A percentile compares a stretch with the other conserved stretches of the same genome.
These are phyloP conservation scores for Lachancea waltii DNA, from an alignment of 805 yeast species.

Conservation along the genomic window DNA sequence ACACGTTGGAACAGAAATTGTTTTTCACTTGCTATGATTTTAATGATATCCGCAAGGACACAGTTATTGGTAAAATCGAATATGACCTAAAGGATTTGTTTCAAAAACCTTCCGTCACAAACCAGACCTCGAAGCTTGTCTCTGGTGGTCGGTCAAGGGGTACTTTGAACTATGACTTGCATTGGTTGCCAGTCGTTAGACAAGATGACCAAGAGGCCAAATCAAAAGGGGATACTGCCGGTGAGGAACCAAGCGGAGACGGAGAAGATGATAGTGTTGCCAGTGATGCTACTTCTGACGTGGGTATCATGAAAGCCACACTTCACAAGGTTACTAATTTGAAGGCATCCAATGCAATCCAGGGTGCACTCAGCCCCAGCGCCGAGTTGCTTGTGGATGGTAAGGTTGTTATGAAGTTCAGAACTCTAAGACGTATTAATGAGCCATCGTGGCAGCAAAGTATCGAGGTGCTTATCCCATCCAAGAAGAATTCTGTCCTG, in stretches of 20 bases:
- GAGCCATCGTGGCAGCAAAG: conserved; percentile 68
- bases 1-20: conserved; percentile 50
- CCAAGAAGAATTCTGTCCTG: conserved; percentile 50
- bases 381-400: conserved; percentile 60
- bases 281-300: conserved; percentile 48
- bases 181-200: conserved; percentile 34
- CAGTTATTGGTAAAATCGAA: conserved; percentile 42
- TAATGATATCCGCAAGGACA: conserved; percentile 49
- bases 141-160: conserved; percentile 49
- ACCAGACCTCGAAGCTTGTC: conserved; percentile 25
- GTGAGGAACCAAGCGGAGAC: conserved; percentile 10
- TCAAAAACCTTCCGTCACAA: conserved; percentile 39
- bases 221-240: conserved; percentile 20
- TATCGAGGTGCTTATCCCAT: conserved; percentile 54
- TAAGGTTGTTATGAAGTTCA: conserved; percentile 47
- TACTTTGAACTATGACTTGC: conserved; percentile 47
- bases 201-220: conserved; percentile 10
- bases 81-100: conserved; percentile 54
- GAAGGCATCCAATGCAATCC: conserved; percentile 45
- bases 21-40: conserved; percentile 51
- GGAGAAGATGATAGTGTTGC: conserved; percentile 27
- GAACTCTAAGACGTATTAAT: conserved; percentile 59
- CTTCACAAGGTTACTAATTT: conserved; percentile 56
- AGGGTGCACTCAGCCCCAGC: conserved; percentile 47
- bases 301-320: conserved; percentile 63